phyloP scores from a whole-genome alignment of 208 protist genomes.

The Acanthamoeba healyi region DNA sequence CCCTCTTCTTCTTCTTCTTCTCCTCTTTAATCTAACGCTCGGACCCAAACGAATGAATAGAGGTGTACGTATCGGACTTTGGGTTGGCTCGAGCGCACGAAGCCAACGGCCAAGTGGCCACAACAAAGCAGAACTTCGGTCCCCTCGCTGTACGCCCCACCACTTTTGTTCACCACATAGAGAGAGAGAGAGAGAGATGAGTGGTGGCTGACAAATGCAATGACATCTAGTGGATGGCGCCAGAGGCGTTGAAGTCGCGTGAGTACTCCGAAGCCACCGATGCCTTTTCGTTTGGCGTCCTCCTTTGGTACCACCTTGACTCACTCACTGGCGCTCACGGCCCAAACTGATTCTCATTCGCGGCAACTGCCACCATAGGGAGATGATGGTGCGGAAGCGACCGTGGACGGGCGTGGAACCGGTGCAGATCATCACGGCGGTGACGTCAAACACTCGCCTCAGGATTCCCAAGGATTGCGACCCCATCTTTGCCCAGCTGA shows the following conservation, averaged over 20 bases:
- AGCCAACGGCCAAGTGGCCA: background rate
- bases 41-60: background rate
- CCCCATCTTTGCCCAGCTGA: slow-evolving; percentile 18
- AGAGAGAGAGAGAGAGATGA: too few relatives aligned
- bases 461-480: slow-evolving; percentile 69
- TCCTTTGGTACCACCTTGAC: slow-evolving; percentile 41
- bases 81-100: slow-evolving; percentile 13
- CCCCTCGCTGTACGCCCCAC: background rate
- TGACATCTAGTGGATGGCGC: slow-evolving; percentile 59
- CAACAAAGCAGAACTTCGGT: slow-evolving; percentile 58
- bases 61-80: slow-evolving; percentile 70
- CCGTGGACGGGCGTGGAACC: slow-evolving; percentile 46
- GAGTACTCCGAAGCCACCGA: slow-evolving; percentile 70
- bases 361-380: too few relatives aligned
- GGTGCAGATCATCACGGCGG: slow-evolving; percentile 29
- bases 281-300: slow-evolving; percentile 43
- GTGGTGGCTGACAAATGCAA: background rate
- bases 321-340: background rate
- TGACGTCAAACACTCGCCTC: slow-evolving; percentile 25
- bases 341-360: too few relatives aligned
- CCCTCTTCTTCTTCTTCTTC: background rate
- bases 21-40: background rate
- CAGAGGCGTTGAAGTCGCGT: slow-evolving; percentile 17
- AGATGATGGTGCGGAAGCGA: slow-evolving; percentile 32
- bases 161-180: background rate